phyloP scores from a whole-genome alignment of 106 monocot genomes.

The Posidonia australis region DNA sequence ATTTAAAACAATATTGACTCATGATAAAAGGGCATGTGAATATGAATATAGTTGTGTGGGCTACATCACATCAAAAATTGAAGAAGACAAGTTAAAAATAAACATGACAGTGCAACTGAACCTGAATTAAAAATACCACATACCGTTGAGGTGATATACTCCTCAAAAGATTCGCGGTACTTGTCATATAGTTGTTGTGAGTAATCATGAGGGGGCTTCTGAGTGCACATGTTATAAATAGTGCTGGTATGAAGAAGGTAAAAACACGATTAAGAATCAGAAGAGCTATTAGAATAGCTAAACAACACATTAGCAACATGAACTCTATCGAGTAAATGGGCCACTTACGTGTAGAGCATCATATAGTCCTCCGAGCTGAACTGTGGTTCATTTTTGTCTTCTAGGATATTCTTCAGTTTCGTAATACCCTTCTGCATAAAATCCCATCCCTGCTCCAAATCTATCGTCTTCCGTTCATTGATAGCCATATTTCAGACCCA shows the following conservation, averaged over 20 bases:
- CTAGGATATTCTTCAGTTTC: constrained; percentile 84
- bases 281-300: not conserved
- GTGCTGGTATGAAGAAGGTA: constrained; percentile 28
- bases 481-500: constrained; percentile 6
- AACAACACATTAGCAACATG: no score
- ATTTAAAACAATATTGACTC: no score
- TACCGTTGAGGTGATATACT: constrained; percentile 62
- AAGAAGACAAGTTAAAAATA: no score
- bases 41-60: not conserved
- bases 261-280: not conserved
- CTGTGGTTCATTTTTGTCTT: constrained; percentile 51
- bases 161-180: constrained; percentile 58
- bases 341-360: constrained; percentile 83
- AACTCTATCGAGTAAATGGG: not conserved
- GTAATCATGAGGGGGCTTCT: constrained; percentile 83
- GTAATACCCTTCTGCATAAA: constrained; percentile 89
- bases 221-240: constrained; percentile 93
- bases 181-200: constrained; percentile 86
- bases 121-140: not conserved
- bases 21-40: no score
- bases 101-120: not conserved
- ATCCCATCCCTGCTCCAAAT: constrained; percentile 87
- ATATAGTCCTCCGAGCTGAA: constrained; percentile 76
- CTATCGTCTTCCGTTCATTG: constrained; percentile 30
- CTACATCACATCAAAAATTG: no score